Base-by-base conservation (phyloP, 1,139 yeast species). In the Nadsonia commutata region DNA sequence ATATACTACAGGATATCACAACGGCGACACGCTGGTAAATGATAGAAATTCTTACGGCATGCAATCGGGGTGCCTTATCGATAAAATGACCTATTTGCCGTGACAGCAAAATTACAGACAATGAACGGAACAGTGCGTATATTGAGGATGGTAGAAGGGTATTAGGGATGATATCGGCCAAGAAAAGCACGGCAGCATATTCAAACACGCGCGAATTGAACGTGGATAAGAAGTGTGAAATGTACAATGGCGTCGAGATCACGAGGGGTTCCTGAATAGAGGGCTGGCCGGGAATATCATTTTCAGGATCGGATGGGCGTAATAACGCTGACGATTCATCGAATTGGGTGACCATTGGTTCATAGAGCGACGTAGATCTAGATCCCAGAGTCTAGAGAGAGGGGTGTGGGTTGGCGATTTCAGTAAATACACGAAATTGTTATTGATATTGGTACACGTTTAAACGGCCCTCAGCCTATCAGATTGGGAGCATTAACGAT, bases 121-220 rank as follows among this genome's bases (percentile, higher is more conserved):
- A 37, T 2, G 63, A 51, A 2, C 64, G 53, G 18, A 50, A 48
- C 6, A 62, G 42, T 1, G 66, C 60, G 44, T 60, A 62, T 21
- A 60, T 38, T 1, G 66, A 62, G 21, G 60, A 48, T 3, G 63
- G 63, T n/a, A 55, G 43, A 18, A 62, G 50, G 3, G 57, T 55
- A 11, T 53, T 53, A 2, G 64, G 63, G 43, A 51, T 59, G 19
- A 62, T 44, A 21, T 55, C 53, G 20, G 61, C 58, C 19, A 62
- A 55, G 43, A 60, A 59, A 17, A 62, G 43, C 3, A 56, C 59
- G 4, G 63, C 57, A n/a, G 63, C 64, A 48, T 52, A 63, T 45
- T 62, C 66, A 45, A 61, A 59, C 16, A 57, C 54, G 5, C 66
- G 51, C 4, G 62, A 52, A 43, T 63, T 62, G 64, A 65, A 62